Base-by-base conservation (phyloP, 306 rosid genomes). In the Styphnolobium japonicum region DNA sequence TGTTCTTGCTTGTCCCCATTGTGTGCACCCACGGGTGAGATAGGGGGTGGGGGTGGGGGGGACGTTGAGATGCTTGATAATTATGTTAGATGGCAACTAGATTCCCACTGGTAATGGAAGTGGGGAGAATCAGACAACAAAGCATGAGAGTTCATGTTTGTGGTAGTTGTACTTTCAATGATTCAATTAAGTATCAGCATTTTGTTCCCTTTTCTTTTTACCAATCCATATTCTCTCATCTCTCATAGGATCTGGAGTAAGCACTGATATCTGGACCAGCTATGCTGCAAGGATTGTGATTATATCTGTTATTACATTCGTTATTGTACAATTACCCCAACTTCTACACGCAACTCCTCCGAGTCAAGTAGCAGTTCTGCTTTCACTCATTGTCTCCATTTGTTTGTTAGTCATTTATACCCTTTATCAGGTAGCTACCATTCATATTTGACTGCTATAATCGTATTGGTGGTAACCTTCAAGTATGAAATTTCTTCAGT, bases 261-360 rank as follows among this genome's bases (percentile, higher is more conserved):
- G 89, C 75, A 89, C 92, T 60, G 92, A 92, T 81, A 86, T 88
- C 55, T 89, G 92, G 97, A 89, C 94, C 57, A 83, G 85, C 69
- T 92, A 85, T 72, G 88, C 87, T 71, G 91, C 94, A 39, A 81
- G 23, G 69, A 86, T 89, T 34, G 88, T 88, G 94, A 81, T 84
- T 19, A 16, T 86, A 73, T 92, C 92, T 72, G 62, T 82, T 67
- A 23, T 89, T 33, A 94, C 97, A 31, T 88, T 89, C 51, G 5
- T 89, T 66, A 78, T 92, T 72, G 92, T 92, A 56, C 97, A 92
- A 80, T 40, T 92, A 63, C 92, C 90, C 3, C 94, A 88, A 87
- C 10, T 85, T 43, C 79, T 89, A 27, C 74, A 52, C 83, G 82
- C 91, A 23, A 61, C 85, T 40, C 76, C 89, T 10, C 87, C 78